Evolutionary conservation across 225 moss, liverwort and hornwort species (phyloP).

Genomic region (Straminergon stramineum): DNA sequence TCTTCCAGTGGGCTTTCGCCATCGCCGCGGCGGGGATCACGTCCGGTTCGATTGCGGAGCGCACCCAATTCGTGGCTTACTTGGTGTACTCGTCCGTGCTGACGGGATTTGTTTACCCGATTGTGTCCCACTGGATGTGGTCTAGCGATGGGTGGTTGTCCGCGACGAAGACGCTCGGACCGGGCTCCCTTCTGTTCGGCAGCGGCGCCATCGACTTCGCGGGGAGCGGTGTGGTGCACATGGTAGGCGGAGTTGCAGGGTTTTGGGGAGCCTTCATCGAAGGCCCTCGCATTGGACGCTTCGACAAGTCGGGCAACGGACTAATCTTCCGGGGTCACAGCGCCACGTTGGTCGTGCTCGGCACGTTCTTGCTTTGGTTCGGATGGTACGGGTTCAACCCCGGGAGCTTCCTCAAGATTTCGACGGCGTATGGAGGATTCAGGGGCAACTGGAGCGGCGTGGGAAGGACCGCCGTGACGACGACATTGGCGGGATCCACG

Average conservation of each 20-base stretch:
- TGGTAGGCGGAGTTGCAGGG: slow-evolving; percentile 57
- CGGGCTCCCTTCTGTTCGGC: slow-evolving; percentile 11
- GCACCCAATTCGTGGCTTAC: slow-evolving; percentile 57
- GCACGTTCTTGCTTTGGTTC: slow-evolving; percentile 70
- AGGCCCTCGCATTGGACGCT: slow-evolving; percentile 53
- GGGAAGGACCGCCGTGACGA: slow-evolving; percentile 69
- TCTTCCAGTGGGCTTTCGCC: slow-evolving; percentile 67
- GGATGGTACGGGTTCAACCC: slow-evolving; percentile 93
- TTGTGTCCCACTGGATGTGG: slow-evolving; percentile 55
- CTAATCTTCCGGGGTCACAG: slow-evolving; percentile 65
- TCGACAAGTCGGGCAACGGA: slow-evolving; percentile 36
- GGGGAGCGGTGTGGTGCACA: slow-evolving; percentile 47
- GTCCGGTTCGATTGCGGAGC: slow-evolving; percentile 48
- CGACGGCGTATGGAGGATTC: slow-evolving; percentile 9
- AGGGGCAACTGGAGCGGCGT: slow-evolving; percentile 69
- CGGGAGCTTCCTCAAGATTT: slow-evolving; percentile 43
- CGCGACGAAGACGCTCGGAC: background rate
- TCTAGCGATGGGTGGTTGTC: slow-evolving; percentile 36
- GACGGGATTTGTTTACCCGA: slow-evolving; percentile 57
- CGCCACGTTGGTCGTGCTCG: slow-evolving; percentile 69
- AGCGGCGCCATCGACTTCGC: slow-evolving; percentile 58
- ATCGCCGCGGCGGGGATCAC: slow-evolving; percentile 58
- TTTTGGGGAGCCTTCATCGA: slow-evolving; percentile 47
- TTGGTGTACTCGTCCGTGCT: slow-evolving; percentile 45
- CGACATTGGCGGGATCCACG: slow-evolving; percentile 53